phyloP scores from a whole-genome alignment of 2,329 filamentous ascomycete species.

The Arthrocladium fulminans region DNA sequence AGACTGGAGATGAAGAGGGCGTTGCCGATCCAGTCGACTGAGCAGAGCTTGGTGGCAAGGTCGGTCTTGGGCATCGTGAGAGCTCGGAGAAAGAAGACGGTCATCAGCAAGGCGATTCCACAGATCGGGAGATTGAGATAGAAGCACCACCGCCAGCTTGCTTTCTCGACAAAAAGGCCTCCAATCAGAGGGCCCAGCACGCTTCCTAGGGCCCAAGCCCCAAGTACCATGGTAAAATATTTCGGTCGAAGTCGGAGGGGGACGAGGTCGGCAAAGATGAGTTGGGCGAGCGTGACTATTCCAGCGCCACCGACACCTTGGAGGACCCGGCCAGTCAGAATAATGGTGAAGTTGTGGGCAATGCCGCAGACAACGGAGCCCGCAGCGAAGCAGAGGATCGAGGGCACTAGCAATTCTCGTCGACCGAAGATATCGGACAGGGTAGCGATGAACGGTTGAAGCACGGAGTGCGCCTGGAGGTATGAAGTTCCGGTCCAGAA shows the following conservation, averaged over 20 bases:
- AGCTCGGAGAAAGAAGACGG: constrained; percentile 30
- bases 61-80: constrained; percentile 18
- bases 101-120: constrained; percentile 18
- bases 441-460: constrained; percentile 35
- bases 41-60: constrained; percentile 19
- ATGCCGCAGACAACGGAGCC: constrained; percentile 39
- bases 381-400: constrained; percentile 38
- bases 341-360: constrained; percentile 30
- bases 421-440: constrained; percentile 43
- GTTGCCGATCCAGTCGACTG: constrained; percentile 37
- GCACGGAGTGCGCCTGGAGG: constrained; percentile 45
- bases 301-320: constrained; percentile 42
- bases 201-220: constrained; percentile 27
- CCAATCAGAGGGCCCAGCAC: constrained; percentile 30
- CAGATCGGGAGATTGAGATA: constrained; percentile 36
- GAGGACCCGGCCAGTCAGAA: constrained; percentile 36
- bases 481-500: constrained; percentile 59
- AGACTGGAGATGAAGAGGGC: constrained; percentile 32
- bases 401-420: constrained; percentile 35
- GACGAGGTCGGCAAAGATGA: constrained; percentile 37
- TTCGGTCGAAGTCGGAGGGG: constrained; percentile 27
- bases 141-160: constrained; percentile 28
- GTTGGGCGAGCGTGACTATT: constrained; percentile 33
- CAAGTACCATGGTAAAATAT: constrained; percentile 28
- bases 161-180: constrained; percentile 33